These are phyloP conservation scores for Mortierella polycephala DNA, from an alignment of 371 early-diverging fungal genomes.

Conservation along the genomic window DNA sequence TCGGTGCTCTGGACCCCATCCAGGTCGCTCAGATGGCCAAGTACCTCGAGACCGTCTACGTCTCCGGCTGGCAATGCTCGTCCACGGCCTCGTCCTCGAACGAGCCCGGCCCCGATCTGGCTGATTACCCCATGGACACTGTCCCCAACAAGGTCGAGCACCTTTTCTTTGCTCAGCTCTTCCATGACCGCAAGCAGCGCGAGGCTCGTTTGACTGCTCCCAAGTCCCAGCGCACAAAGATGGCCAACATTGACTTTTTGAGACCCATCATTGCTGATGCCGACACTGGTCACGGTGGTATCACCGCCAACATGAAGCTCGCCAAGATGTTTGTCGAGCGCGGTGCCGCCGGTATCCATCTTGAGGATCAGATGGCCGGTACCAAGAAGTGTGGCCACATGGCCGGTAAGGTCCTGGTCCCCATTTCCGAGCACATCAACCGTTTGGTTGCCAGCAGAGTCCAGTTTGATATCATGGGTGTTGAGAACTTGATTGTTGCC, in stretches of 20 bases:
- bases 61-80: constrained; percentile 98
- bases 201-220: constrained; percentile 85
- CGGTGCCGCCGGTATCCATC: constrained; percentile 91
- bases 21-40: constrained; percentile 98
- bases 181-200: constrained; percentile 98
- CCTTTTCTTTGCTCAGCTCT: constrained; percentile 96
- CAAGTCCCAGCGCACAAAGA: constrained; percentile 74
- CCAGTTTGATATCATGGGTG: constrained; percentile 98
- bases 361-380: constrained; percentile 96
- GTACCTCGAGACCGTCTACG: constrained; percentile 97
- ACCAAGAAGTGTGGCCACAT: constrained; percentile 99
- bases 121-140: constrained; percentile 99
- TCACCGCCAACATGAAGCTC: constrained; percentile 92
- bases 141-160: constrained; percentile 99
- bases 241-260: constrained; percentile 88
- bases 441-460: constrained; percentile 95
- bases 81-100: constrained; percentile 97
- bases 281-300: constrained; percentile 97
- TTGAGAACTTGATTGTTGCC: constrained; percentile 93
- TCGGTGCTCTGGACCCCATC: constrained; percentile 94
- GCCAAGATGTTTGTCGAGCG: constrained; percentile 96
- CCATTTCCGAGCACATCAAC: constrained; percentile 97
- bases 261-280: constrained; percentile 98
- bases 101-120: constrained; percentile 99
- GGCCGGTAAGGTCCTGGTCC: constrained; percentile 98